These are phyloP conservation scores for Saccharomycopsis hybrid DNA, from an alignment of 1,139 yeast species.

Conservation along the genomic window DNA sequence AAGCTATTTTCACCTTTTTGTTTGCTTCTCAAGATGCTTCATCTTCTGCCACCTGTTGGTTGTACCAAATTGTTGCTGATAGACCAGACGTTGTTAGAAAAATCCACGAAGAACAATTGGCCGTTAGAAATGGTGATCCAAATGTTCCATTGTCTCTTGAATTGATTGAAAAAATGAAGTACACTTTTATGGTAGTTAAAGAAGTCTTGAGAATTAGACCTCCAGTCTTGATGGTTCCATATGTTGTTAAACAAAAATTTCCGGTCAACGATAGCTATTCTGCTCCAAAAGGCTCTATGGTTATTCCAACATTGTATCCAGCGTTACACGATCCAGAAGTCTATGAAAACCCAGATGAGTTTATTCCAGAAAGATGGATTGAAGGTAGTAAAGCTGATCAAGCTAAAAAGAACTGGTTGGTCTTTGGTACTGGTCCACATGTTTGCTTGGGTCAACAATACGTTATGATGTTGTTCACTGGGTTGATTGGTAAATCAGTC, in stretches of 20 bases:
- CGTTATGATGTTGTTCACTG: constrained; percentile 84
- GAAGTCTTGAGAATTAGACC: constrained; percentile 94
- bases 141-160: constrained; percentile 54
- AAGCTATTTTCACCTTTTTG: constrained; percentile 90
- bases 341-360: constrained; percentile 87
- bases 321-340: constrained; percentile 96
- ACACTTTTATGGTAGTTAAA: constrained; percentile 83
- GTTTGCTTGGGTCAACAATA: constrained; percentile 92
- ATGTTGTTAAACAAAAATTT: constrained; percentile 78
- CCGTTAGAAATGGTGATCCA: constrained; percentile 75
- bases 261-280: constrained; percentile 79
- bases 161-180: constrained; percentile 76
- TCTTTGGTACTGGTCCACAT: constrained; percentile 95
- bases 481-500: constrained; percentile 83
- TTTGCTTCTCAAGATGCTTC: constrained; percentile 98
- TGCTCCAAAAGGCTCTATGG: constrained; percentile 96
- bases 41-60: constrained; percentile 97
- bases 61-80: constrained; percentile 92
- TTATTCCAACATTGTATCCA: constrained; percentile 91
- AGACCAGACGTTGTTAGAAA: constrained; percentile 83
- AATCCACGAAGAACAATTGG: constrained; percentile 85
- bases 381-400: constrained; percentile 52
- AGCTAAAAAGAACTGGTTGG: constrained; percentile 87
- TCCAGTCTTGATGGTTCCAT: constrained; percentile 97
- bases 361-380: constrained; percentile 95